Conservation (phyloP, 768 basidiomycete species). For the Floccularia luteovirens region DNA sequence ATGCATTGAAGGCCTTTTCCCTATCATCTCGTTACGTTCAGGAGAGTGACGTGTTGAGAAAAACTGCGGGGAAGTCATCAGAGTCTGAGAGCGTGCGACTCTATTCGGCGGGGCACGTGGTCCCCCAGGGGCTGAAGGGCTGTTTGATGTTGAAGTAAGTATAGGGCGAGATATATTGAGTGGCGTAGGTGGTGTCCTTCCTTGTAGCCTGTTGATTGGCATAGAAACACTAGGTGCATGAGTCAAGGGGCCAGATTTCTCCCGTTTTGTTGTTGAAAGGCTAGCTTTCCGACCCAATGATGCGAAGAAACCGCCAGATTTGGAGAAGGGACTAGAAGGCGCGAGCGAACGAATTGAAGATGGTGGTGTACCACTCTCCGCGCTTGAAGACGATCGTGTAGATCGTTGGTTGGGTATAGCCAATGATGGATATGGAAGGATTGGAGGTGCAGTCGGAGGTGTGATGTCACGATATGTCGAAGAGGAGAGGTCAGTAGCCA, state of each 20-base stretch:
- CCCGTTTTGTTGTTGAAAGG: conserved; percentile 18
- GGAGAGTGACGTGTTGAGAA: conserved; percentile 12
- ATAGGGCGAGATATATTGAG: conserved; percentile 19
- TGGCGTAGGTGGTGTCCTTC: conserved; percentile 6
- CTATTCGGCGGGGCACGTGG: conserved; percentile 64
- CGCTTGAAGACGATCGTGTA: conserved; percentile 22
- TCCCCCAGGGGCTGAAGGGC: conserved; percentile 62
- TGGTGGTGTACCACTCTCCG: conserved; percentile 29
- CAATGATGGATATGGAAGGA: conserved; percentile 72
- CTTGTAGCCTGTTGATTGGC: conserved; percentile 3
- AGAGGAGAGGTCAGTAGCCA: conserved; percentile 65
- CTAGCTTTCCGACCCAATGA: conserved; percentile 71
- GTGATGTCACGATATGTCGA: conserved; percentile 38
- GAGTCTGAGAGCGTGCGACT: conserved; percentile 60
- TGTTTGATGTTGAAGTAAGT: conserved; percentile 12
- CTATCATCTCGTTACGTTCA: conserved; percentile 19
- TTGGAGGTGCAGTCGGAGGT: conserved; percentile 46
- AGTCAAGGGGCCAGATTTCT: conserved; percentile 9
- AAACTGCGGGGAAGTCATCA: conserved; percentile 32
- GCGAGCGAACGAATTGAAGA: conserved; percentile 43
- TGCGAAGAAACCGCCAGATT: conserved; percentile 63
- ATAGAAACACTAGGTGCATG: conserved; percentile 4
- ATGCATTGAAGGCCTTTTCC: conserved; percentile 31
- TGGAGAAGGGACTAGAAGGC: conserved; percentile 31
- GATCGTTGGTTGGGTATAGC: conserved; percentile 27